Base-by-base conservation (phyloP, 2,329 filamentous ascomycete genomes). In the Calonectria montana region DNA sequence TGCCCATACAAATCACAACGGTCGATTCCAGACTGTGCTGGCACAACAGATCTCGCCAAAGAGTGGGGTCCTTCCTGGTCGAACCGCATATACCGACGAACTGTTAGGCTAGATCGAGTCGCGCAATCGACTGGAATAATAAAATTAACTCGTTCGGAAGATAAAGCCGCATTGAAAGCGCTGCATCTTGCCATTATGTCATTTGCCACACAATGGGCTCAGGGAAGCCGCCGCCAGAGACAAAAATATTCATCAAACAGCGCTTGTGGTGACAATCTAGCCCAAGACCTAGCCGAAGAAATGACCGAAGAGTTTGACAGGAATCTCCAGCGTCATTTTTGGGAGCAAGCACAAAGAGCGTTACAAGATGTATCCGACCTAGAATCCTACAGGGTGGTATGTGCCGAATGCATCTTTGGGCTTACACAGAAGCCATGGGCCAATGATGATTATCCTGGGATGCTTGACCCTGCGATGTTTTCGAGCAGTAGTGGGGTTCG, bases 331-430 rank as follows among this genome's bases (percentile, higher is more conserved):
- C 76, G 78, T 1, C 72, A 80, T 2, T 76, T 85, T 3, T 85
- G 83, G 83, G 81, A 80, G 21, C 82, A 84, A 64, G 82, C 83
- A 0, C 79, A 79, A 23, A 74, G 67, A n/a, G 79, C 81, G 1
- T 67, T 85, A 1, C 77, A 83, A 10, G 81, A 84, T 0, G 81
- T 81, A 2, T 64, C 80, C 0, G 79, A 81, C 15, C 64, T 85
- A 5, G 82, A 85, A 47, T 84, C 82, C 1, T 85, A 82, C 66
- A 79, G 81, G 18, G 79, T 84, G 3, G 82, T 80, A 0, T 83
- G 82, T 31, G 83, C 83, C 0, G 83, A 85, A 67, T 47, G 85
- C 7, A 80, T 85, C 21, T 83, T 85, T 65, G 80, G 83, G 3
- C 43, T 84, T 15, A 82, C 83, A 0, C 83, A 85, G 68, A 81